These are phyloP conservation scores for Ramaria rubella DNA, from an alignment of 768 basidiomycete genomes.

Conservation along the genomic window DNA sequence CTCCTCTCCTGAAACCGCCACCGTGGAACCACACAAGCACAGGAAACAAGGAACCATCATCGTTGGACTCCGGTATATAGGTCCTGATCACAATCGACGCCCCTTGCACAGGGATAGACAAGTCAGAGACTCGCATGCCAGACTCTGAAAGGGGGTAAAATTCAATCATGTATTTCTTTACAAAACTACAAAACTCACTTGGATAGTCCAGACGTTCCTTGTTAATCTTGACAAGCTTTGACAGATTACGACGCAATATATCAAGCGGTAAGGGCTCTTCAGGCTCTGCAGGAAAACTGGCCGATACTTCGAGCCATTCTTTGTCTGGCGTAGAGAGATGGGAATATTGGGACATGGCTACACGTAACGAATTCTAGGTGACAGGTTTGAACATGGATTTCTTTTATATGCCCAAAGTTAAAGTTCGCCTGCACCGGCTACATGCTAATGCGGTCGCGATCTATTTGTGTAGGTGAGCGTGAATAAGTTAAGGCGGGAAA, in stretches of 20 bases:
- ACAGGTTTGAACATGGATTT: no score
- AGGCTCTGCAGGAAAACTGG: not conserved
- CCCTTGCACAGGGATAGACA: not conserved
- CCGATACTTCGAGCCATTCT: not conserved
- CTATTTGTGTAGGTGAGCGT: no score
- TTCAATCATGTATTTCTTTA: not conserved
- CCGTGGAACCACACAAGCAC: not conserved
- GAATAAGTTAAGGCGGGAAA: no score
- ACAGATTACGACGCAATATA: not conserved
- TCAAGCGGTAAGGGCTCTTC: conserved; percentile 8
- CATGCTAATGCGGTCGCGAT: no score
- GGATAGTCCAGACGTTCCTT: not conserved
- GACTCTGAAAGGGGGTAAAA: not conserved
- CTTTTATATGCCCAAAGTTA: no score
- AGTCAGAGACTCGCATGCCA: not conserved
- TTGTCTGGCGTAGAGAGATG: conserved; percentile 1
- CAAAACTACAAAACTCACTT: not conserved
- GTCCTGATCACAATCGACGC: not conserved
- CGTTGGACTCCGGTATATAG: not conserved
- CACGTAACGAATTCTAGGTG: conserved; percentile 16
- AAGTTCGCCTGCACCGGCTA: no score
- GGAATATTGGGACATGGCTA: conserved; percentile 9
- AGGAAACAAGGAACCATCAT: not conserved
- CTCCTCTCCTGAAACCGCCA: conserved; percentile 9
- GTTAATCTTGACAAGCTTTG: not conserved